Base-by-base conservation (phyloP, 2,329 filamentous ascomycete species). In the Herpotrichia juniperi region DNA sequence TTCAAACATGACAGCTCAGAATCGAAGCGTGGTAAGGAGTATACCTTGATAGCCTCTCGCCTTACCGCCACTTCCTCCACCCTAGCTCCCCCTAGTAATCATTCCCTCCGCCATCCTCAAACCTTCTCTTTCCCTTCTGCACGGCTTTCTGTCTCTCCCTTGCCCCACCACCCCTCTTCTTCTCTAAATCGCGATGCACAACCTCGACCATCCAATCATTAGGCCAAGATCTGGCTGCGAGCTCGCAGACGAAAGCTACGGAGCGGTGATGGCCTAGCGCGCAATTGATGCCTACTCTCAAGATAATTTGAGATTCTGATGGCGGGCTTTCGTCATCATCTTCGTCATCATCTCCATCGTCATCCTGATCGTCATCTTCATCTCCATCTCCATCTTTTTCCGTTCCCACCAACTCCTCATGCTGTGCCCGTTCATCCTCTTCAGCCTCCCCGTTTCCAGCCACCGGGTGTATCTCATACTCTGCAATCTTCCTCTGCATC, bases 191-290 rank as follows among this genome's bases (percentile, higher is more conserved):
- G 17, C 59, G 49, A 50, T 66, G 63, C 4, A 48, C 34, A 11
- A 64, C 24, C 25, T 53, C n/a, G n/a, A 68, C 32, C 9, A 49
- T 37, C 59, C 58, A 60, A 2, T 50, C 50, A 21, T 40, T 51
- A 12, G 56, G 55, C 63, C 56, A 62, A n/a, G 40, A 39, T 19
- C 30, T 39, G 35, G 34, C 42, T 12, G 54, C 49, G 16, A 67
- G 51, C 30, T 66, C 63, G 32, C 57, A 54, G 32, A 61, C 62
- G 52, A 65, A 67, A n/a, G 62, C 63, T 2, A 65, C 60, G 10
- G 56, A 59, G 22, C 62, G 59, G 46, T 67, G 63, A 21, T 60
- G 59, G 5, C 63, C 63, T 10, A 61, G 54, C n/a, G 57, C 63
- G 46, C 63, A 65, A 42, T 59, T 63, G 50, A 56, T 60, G 46